Percentiles rank a stretch among this genome's conserved stretches.
These are phyloP conservation scores for Plectosphaerella plurivora DNA, from an alignment of 2,329 filamentous ascomycete species.

Conservation along the genomic window DNA sequence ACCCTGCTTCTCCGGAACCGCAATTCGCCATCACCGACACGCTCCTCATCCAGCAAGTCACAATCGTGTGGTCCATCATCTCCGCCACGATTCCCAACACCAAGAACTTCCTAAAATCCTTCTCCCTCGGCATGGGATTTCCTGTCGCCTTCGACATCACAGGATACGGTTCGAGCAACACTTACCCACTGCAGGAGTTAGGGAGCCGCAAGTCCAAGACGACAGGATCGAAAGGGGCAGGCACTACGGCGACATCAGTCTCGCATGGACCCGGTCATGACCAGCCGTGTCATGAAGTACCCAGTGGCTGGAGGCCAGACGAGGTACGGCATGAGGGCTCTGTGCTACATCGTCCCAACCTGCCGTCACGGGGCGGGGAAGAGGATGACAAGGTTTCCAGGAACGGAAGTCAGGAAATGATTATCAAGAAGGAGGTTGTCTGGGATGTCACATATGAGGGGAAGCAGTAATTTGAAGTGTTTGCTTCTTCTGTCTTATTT, in stretches of 20 bases:
- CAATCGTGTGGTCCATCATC: conserved; percentile 14
- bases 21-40: conserved; percentile 11
- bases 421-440: conserved; percentile 12
- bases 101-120: conserved; percentile 15
- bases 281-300: background rate
- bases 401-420: conserved; percentile 13
- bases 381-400: conserved; percentile 4
- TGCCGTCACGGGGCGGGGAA: background rate
- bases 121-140: conserved; percentile 10
- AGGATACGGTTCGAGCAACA: conserved; percentile 5
- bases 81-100: conserved; percentile 17
- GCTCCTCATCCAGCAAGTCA: conserved; percentile 13
- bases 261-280: background rate
- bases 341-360: background rate
- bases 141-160: conserved; percentile 7
- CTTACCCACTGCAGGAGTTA: conserved; percentile 5
- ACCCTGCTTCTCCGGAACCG: conserved; percentile 7
- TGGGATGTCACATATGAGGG: conserved; percentile 10
- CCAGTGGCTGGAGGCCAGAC: conserved; percentile 1
- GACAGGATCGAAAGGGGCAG: background rate
- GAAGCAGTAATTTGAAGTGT: too few species aligned
- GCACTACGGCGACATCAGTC: background rate
- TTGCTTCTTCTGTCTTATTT: too few species aligned
- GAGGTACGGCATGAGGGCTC: conserved; percentile 1
- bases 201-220: conserved; percentile 5